Conservation (phyloP, 208 protist species). For the Wallacemonas collosoma region DNA sequence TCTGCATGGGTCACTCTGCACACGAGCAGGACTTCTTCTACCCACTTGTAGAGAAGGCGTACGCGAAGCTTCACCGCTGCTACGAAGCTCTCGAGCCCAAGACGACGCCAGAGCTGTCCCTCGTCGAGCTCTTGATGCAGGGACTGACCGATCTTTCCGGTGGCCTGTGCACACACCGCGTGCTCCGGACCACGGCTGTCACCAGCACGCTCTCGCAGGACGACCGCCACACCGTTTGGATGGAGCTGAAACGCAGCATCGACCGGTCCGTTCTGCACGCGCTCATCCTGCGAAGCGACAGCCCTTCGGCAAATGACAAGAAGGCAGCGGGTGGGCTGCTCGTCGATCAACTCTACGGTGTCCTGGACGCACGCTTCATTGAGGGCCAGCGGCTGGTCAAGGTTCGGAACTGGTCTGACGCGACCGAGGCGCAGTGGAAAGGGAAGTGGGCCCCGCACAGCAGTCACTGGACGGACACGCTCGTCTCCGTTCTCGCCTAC, state of each 20-base stretch:
- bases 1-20: conserved; percentile 47
- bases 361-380: conserved; percentile 75
- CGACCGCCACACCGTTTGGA: conserved; percentile 60
- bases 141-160: conserved; percentile 80
- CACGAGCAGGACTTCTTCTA: conserved; percentile 58
- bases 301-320: conserved; percentile 42
- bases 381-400: conserved; percentile 78
- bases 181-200: conserved; percentile 29
- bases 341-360: conserved; percentile 76
- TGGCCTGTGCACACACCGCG: conserved; percentile 35
- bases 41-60: conserved; percentile 91
- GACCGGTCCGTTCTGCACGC: conserved; percentile 47
- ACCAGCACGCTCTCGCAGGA: conserved; percentile 33
- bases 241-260: conserved; percentile 47
- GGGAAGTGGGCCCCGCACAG: conserved; percentile 68
- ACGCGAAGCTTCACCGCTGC: conserved; percentile 90
- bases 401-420: conserved; percentile 64
- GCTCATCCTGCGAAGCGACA: conserved; percentile 51
- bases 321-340: conserved; percentile 49
- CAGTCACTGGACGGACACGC: conserved; percentile 51
- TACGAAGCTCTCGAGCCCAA: conserved; percentile 86
- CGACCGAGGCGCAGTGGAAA: conserved; percentile 40
- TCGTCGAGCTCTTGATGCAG: conserved; percentile 55
- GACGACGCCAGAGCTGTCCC: conserved; percentile 53
- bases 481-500: conserved; percentile 52